Conservation (phyloP, 306 rosid species). For the Cucumis cinereus region DNA sequence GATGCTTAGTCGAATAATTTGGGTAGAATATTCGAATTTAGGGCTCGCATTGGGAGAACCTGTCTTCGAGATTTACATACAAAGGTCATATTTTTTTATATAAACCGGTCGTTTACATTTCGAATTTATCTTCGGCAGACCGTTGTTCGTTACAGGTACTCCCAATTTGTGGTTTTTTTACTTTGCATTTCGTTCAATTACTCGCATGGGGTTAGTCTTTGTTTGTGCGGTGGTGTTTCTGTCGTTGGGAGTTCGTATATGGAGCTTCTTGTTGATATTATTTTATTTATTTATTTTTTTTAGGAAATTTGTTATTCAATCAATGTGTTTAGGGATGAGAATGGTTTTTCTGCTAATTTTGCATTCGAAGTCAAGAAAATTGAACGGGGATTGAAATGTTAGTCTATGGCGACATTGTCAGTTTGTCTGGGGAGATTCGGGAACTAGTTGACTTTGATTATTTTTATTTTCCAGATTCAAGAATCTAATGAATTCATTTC, state of each 20-base stretch:
- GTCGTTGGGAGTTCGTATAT: background rate
- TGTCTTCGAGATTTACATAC: background rate
- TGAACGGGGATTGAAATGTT: background rate
- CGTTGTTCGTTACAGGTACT: background rate
- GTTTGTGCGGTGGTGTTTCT: background rate
- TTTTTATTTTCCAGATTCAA: background rate
- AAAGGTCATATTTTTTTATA: background rate
- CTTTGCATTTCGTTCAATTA: background rate
- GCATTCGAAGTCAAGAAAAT: background rate
- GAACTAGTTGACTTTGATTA: background rate
- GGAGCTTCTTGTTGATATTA: background rate
- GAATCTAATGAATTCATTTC: background rate
- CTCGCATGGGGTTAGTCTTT: background rate
- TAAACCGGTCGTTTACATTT: background rate
- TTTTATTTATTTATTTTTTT: background rate
- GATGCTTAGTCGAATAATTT: background rate
- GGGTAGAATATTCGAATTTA: slow-evolving; percentile 2
- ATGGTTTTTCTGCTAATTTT: background rate
- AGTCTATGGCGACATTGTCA: background rate
- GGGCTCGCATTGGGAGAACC: background rate
- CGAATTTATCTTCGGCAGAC: background rate
- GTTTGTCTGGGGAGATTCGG: background rate
- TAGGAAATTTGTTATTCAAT: background rate
- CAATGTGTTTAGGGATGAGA: background rate
- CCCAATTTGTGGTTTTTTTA: background rate